Conservation (phyloP, 2,329 filamentous ascomycete species). For the Ascocoryne sarcoides region DNA sequence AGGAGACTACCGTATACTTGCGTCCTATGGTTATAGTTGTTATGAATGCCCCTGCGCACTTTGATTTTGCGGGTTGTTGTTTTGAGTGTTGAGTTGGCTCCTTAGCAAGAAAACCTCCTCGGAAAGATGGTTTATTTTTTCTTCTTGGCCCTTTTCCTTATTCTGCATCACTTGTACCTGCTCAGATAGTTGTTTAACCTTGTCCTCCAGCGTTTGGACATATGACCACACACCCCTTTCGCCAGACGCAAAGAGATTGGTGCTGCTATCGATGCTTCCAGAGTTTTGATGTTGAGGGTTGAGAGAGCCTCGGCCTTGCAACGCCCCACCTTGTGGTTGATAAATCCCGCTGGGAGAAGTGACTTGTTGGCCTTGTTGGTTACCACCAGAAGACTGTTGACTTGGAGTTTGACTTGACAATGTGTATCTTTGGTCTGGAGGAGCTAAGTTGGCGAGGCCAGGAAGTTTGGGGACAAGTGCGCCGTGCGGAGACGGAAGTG, state of each 20-base stretch:
- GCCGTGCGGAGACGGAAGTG: conserved; percentile 24
- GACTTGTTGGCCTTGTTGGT: conserved; percentile 13
- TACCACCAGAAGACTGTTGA: conserved; percentile 18
- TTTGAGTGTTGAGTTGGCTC: conserved; percentile 16
- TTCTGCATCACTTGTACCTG: conserved; percentile 34
- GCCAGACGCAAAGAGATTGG: conserved; percentile 56
- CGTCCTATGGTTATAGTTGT: conserved; percentile 17
- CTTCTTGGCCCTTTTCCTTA: conserved; percentile 22
- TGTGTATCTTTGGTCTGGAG: conserved; percentile 28
- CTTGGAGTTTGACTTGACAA: conserved; percentile 22
- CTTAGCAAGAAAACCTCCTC: conserved; percentile 23
- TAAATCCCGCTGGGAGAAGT: conserved; percentile 24
- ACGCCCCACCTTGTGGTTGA: conserved; percentile 40
- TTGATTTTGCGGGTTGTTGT: not conserved
- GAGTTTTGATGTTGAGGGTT: conserved; percentile 40
- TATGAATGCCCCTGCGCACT: conserved; percentile 14
- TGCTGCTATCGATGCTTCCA: conserved; percentile 50
- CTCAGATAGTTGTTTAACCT: conserved; percentile 39
- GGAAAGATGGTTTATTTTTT: conserved; percentile 24
- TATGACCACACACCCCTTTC: conserved; percentile 63
- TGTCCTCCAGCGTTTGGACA: conserved; percentile 60
- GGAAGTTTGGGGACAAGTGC: conserved; percentile 26
- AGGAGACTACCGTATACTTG: conserved; percentile 21
- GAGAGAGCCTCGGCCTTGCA: conserved; percentile 24
- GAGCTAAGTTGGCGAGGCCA: conserved; percentile 25